These are phyloP conservation scores for Filobasidium floriforme DNA, from an alignment of 768 basidiomycete genomes.

Conservation along the genomic window DNA sequence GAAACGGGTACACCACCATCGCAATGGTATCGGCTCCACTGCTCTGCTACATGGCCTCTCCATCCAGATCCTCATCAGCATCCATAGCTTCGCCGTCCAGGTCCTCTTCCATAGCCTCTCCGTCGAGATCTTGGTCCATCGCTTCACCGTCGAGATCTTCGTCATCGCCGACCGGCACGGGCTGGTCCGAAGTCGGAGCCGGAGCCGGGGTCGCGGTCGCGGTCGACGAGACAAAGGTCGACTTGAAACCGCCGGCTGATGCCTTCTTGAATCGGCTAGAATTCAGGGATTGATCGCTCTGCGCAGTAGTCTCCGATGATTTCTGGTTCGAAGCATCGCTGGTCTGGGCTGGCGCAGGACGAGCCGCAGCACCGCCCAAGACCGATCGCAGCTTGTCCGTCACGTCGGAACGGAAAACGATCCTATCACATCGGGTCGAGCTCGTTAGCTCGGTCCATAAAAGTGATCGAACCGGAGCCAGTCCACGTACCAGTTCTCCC, in stretches of 20 bases:
- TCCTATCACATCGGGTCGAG: slow-evolving; percentile 47
- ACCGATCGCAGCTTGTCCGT: slow-evolving; percentile 64
- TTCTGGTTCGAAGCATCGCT: slow-evolving; percentile 4
- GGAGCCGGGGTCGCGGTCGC: slow-evolving; percentile 22
- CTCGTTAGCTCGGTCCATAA: background rate
- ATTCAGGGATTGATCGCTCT: slow-evolving; percentile 10
- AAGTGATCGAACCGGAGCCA: background rate
- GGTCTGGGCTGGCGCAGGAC: slow-evolving; percentile 20
- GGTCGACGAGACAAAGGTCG: slow-evolving; percentile 33
- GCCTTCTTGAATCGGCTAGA: slow-evolving; percentile 38
- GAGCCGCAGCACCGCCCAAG: slow-evolving; percentile 51
- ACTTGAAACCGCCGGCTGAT: slow-evolving; percentile 35
- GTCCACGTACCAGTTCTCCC: slow-evolving; percentile 73
- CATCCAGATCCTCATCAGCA: slow-evolving; percentile 20
- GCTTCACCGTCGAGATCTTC: slow-evolving; percentile 51
- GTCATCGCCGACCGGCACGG: slow-evolving; percentile 38
- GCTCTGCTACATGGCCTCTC: slow-evolving; percentile 12
- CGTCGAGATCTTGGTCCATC: slow-evolving; percentile 32
- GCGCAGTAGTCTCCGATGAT: slow-evolving; percentile 24
- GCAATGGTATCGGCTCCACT: background rate
- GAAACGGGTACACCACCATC: too few relatives aligned
- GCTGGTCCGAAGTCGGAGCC: slow-evolving; percentile 15
- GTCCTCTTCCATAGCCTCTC: slow-evolving; percentile 45
- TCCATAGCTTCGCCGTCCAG: slow-evolving; percentile 50
- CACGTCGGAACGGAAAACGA: slow-evolving; percentile 84